phyloP scores from a whole-genome alignment of 345 rosid species.

The Lepidium didymum region DNA sequence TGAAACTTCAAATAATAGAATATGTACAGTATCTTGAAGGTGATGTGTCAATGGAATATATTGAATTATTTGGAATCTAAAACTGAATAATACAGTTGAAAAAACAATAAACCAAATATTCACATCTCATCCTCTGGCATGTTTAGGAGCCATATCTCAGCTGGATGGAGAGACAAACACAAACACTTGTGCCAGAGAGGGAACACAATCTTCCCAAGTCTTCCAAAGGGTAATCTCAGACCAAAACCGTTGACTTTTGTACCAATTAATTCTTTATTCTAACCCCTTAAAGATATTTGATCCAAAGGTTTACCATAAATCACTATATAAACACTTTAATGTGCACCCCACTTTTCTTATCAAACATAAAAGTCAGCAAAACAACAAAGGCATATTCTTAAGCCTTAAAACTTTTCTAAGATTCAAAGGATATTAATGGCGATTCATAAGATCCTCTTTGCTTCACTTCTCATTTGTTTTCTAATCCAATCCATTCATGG shows the following conservation, averaged over 20 bases:
- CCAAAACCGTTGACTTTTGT: constrained; percentile 27
- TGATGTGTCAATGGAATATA: constrained; percentile 3
- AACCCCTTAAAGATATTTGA: constrained; percentile 8
- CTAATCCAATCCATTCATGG: constrained; percentile 15
- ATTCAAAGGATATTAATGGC: constrained; percentile 29
- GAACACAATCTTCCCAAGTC: constrained; percentile 28
- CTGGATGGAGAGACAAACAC: constrained; percentile 18
- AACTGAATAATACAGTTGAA: constrained; percentile 12
- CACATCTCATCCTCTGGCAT: constrained; percentile 24
- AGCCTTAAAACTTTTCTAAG: not conserved
- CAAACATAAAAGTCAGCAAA: constrained; percentile 23
- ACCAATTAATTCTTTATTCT: constrained; percentile 5
- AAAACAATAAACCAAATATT: constrained; percentile 2
- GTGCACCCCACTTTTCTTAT: constrained; percentile 24
- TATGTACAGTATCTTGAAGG: constrained; percentile 2
- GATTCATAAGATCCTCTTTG: constrained; percentile 20
- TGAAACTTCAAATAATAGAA: not conserved
- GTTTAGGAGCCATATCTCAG: constrained; percentile 24
- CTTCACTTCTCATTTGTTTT: constrained; percentile 26
- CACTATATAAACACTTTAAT: constrained; percentile 20
- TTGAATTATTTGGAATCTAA: constrained; percentile 15
- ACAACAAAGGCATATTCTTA: constrained; percentile 18
- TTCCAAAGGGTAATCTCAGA: constrained; percentile 31
- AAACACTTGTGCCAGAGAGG: constrained; percentile 29
- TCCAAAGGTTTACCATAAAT: constrained; percentile 4